Evolutionary conservation across 1,139 yeast genomes (phyloP).

Genomic region (Spathaspora sp.): DNA sequence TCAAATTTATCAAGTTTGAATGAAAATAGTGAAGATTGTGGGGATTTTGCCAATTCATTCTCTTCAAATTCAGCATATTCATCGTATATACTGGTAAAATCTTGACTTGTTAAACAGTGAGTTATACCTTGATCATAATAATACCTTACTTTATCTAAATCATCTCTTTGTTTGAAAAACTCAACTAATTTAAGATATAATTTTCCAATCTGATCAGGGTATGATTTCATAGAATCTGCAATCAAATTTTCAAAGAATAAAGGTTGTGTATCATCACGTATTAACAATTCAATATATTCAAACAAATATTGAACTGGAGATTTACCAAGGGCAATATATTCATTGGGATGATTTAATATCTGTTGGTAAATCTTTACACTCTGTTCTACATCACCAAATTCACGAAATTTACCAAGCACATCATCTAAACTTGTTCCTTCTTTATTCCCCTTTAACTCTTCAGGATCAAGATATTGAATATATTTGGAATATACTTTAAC

Average conservation of each 20-base stretch:
- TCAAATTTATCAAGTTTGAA: constrained; percentile 54
- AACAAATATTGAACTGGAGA: constrained; percentile 34
- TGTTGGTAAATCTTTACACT: constrained; percentile 18
- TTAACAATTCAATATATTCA: constrained; percentile 46
- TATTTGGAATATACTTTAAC: constrained; percentile 45
- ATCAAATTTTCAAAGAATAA: constrained; percentile 10
- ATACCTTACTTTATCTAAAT: constrained; percentile 44
- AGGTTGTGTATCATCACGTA: background rate
- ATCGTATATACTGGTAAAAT: constrained; percentile 67
- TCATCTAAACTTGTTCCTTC: constrained; percentile 14
- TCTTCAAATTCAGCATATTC: constrained; percentile 66
- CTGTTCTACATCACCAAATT: constrained; percentile 20
- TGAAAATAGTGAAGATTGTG: constrained; percentile 30
- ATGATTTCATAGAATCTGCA: constrained; percentile 28
- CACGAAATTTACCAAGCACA: constrained; percentile 24
- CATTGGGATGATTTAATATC: constrained; percentile 14
- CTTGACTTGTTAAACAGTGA: constrained; percentile 52
- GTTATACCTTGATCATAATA: constrained; percentile 50
- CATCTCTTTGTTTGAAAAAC: constrained; percentile 38
- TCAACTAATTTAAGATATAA: constrained; percentile 52
- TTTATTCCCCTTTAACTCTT: constrained; percentile 7
- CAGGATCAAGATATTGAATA: constrained; percentile 27
- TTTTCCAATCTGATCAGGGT: constrained; percentile 61
- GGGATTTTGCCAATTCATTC: constrained; percentile 25
- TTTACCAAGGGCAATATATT: constrained; percentile 15